These are phyloP conservation scores for Fusarium keratoplasticum DNA, from an alignment of 2,329 filamentous ascomycete genomes.

Conservation along the genomic window DNA sequence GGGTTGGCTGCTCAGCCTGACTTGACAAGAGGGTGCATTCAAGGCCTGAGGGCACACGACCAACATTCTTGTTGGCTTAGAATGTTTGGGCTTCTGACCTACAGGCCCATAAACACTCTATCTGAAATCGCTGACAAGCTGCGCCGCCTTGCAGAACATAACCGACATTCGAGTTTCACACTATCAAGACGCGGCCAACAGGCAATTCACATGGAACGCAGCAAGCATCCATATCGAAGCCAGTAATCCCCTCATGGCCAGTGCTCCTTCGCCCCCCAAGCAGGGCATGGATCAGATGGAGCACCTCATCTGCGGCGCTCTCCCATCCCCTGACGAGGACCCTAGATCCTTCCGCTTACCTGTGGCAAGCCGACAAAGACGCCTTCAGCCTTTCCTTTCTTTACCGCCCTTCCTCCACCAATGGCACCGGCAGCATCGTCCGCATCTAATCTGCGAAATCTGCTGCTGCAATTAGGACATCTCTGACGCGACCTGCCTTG, in stretches of 20 bases:
- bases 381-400: background rate
- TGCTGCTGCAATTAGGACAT: background rate
- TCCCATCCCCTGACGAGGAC: slow-evolving; percentile 17
- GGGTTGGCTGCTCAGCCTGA: background rate
- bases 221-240: background rate
- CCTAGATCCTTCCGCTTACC: slow-evolving; percentile 26
- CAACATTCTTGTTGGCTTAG: background rate
- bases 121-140: slow-evolving; percentile 17
- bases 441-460: slow-evolving; percentile 32
- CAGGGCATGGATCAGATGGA: slow-evolving; percentile 14
- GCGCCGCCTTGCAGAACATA: background rate
- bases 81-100: background rate
- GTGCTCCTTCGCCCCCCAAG: slow-evolving; percentile 18
- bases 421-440: slow-evolving; percentile 13
- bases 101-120: slow-evolving; percentile 2
- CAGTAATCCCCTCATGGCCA: slow-evolving; percentile 35
- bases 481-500: background rate
- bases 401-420: slow-evolving; percentile 23
- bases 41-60: background rate
- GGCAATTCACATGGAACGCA: background rate
- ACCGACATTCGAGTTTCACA: slow-evolving; percentile 6
- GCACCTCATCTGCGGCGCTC: slow-evolving; percentile 25
- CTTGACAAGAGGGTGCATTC: background rate
- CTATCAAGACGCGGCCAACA: background rate
- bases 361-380: background rate